Evolutionary conservation across 208 protist genomes (phyloP), one percentile per base, ranked within the genome.

Genomic region (Crithidia acanthocephali): DNA sequence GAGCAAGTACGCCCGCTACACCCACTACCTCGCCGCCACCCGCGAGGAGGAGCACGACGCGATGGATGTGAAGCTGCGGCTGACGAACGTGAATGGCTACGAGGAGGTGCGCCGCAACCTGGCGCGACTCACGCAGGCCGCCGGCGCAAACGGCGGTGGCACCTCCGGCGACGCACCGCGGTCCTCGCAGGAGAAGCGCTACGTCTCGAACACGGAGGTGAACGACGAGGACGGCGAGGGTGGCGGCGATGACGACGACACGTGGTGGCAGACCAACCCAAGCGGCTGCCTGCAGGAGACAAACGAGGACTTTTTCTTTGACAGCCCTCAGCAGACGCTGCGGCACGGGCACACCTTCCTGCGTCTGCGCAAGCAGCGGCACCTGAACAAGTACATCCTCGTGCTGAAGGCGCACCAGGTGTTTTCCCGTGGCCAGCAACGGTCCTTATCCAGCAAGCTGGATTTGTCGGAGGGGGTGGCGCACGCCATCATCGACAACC

Each of bases 231-330:
- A 64, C 6, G 52, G 5, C 27, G 65, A n/a, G n/a, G n/a, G n/a
- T n/a, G n/a, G n/a, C 11, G 60, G 45, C 20, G 47, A 64, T 18
- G 22, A 55, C 27, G 55, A 66, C 27, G 60, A 72, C 42, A 62
- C 50, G 53, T 71, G 42, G 58, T 72, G 72, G 72, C 67, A 58
- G 15, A 58, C 62, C 9, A 72, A 68, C 57, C 40, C 37, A 5
- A 35, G 40, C 47, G 63, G 75, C n/a, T 74, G 73, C 65, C 16
- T 78, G 23, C 59, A 82, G 35, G 83, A 91, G 65, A 77, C 68
- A 42, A 80, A 88, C 25, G 80, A 93, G 37, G 83, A 93, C 68
- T 90, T 87, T 71, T 95, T 93, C 77, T 90, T 91, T 32, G 90
- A 95, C 75, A 63, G 75, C 27, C 56, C 73, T 0, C 50, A 80